Conservation (phyloP, 495 filamentous ascomycete species). For the Penicillium robsamsonii region DNA sequence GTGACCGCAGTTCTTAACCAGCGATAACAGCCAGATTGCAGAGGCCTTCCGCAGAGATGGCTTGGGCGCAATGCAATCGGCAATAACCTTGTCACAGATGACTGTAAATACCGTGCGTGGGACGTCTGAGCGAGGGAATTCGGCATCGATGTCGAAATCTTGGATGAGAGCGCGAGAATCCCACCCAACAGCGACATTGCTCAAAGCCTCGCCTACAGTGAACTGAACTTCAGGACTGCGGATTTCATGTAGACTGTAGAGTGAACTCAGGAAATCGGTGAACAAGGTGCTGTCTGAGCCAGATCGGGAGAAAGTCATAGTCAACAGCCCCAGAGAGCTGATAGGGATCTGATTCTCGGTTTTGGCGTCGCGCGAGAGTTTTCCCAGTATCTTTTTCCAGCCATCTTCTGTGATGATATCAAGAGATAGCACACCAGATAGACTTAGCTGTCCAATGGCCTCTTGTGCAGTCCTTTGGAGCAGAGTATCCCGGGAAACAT, state of each 20-base stretch:
- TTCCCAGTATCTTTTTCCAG: constrained; percentile 52
- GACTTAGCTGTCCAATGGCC: constrained; percentile 71
- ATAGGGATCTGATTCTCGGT: constrained; percentile 81
- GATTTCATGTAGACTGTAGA: constrained; percentile 77
- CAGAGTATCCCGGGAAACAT: constrained; percentile 51
- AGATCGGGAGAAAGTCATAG: constrained; percentile 49
- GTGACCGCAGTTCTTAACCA: constrained; percentile 89
- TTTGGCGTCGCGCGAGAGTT: constrained; percentile 64
- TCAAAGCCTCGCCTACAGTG: constrained; percentile 80
- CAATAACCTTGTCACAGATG: constrained; percentile 65
- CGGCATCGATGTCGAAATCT: constrained; percentile 61
- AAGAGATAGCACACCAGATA: constrained; percentile 57
- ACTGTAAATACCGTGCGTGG: constrained; percentile 50
- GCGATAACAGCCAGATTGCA: constrained; percentile 85
- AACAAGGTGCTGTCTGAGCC: constrained; percentile 31
- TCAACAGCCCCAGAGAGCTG: constrained; percentile 64
- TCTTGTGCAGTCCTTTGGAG: constrained; percentile 60
- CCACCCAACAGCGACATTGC: constrained; percentile 76
- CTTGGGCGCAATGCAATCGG: constrained; percentile 76
- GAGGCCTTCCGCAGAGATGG: constrained; percentile 84
- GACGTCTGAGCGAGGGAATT: constrained; percentile 37
- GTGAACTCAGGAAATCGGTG: constrained; percentile 51
- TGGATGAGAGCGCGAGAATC: constrained; percentile 58
- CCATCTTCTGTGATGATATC: constrained; percentile 36
- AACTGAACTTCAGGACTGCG: constrained; percentile 85